A percentile compares a stretch with the other conserved stretches of the same genome.
Conservation (phyloP, 768 basidiomycete genomes). For the Hemileccinum rubropunctum region DNA sequence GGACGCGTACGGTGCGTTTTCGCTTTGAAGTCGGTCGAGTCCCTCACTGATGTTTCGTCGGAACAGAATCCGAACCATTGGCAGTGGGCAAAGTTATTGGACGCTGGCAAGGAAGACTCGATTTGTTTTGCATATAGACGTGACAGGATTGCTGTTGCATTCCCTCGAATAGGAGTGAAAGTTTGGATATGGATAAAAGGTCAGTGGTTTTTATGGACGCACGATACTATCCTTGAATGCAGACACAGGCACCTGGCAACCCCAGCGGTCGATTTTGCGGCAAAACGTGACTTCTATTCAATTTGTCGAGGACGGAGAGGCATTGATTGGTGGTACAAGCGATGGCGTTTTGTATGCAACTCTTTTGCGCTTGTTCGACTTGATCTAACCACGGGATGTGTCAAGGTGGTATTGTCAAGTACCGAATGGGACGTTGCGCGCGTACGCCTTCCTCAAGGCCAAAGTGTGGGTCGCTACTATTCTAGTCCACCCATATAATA, state of each 20-base stretch:
- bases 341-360: constrained; percentile 62
- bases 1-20: constrained; percentile 52
- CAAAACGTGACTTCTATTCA: constrained; percentile 62
- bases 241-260: constrained; percentile 55
- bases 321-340: constrained; percentile 64
- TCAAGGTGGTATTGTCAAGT: constrained; percentile 66
- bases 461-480: constrained; percentile 46
- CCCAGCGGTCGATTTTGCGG: constrained; percentile 60
- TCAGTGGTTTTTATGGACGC: constrained; percentile 18
- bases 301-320: constrained; percentile 62
- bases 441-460: constrained; percentile 55
- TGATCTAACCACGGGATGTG: constrained; percentile 10
- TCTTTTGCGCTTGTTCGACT: background rate
- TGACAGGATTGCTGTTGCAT: constrained; percentile 62
- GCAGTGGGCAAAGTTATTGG: constrained; percentile 55
- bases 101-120: constrained; percentile 45
- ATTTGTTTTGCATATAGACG: constrained; percentile 53
- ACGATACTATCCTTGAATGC: constrained; percentile 2
- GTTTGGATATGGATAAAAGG: constrained; percentile 65
- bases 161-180: constrained; percentile 56
- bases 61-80: constrained; percentile 48
- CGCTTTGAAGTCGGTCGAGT: background rate
- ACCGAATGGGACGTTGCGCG: constrained; percentile 62
- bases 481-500: background rate
- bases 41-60: background rate